phyloP scores from a whole-genome alignment of 345 rosid genomes.

The Lepidium africanum region DNA sequence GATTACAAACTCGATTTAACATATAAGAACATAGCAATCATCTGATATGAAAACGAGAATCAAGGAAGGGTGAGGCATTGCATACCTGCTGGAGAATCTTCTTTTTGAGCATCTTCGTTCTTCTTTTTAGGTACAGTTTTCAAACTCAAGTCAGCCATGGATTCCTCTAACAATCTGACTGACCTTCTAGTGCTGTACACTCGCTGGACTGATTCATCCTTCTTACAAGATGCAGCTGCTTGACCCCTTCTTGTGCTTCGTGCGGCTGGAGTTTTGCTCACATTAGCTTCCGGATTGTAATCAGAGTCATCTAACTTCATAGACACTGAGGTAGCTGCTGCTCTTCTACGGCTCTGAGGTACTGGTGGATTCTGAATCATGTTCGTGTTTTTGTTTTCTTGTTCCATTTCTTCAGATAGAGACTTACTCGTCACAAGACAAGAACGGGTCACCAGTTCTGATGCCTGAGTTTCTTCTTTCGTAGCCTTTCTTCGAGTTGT shows the following conservation, averaged over 20 bases:
- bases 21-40: background rate
- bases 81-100: conserved; percentile 1
- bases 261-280: conserved; percentile 22
- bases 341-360: conserved; percentile 32
- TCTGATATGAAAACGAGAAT: background rate
- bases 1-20: background rate
- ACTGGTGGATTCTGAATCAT: conserved; percentile 30
- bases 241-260: conserved; percentile 28
- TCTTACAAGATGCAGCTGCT: conserved; percentile 13
- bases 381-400: conserved; percentile 33
- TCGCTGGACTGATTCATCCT: conserved; percentile 32
- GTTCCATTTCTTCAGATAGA: conserved; percentile 28
- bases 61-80: background rate
- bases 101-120: background rate
- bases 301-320: conserved; percentile 20
- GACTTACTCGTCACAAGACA: conserved; percentile 34
- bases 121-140: conserved; percentile 25
- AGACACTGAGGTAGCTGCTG: conserved; percentile 29
- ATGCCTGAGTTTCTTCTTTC: conserved; percentile 35
- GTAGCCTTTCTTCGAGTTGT: conserved; percentile 42
- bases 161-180: conserved; percentile 56
- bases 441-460: conserved; percentile 35
- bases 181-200: conserved; percentile 65
- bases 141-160: conserved; percentile 46
- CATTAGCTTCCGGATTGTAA: background rate